These are phyloP conservation scores for Erodium trifolium DNA, from an alignment of 441 rosid genomes.

Conservation along the genomic window DNA sequence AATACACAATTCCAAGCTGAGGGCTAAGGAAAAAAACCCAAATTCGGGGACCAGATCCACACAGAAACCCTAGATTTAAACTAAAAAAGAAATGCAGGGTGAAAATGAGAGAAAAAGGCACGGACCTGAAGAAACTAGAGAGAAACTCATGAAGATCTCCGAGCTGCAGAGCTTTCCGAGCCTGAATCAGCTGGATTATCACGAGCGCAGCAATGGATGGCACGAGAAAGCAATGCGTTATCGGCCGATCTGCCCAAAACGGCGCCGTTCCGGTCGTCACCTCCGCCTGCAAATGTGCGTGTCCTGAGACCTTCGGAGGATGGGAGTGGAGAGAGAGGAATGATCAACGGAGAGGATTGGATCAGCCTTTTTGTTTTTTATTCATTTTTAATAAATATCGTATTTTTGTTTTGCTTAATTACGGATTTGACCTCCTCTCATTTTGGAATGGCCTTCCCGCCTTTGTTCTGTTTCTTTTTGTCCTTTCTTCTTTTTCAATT, in stretches of 20 bases:
- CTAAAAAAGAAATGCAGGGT: neutral
- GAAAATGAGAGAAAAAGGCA: neutral
- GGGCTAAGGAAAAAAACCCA: neutral
- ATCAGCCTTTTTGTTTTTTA: neutral
- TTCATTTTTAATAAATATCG: neutral
- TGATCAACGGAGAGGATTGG: constrained; percentile 3
- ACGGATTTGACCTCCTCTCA: neutral
- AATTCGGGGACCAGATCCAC: neutral
- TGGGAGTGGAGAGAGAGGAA: neutral
- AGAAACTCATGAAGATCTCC: neutral
- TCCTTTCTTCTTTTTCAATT: neutral
- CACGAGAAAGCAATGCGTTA: neutral
- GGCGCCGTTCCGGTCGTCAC: constrained; percentile 2
- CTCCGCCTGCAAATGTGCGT: neutral
- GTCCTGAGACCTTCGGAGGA: neutral
- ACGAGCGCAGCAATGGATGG: neutral
- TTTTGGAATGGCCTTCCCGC: constrained; percentile 6
- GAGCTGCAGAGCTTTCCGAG: constrained; percentile 4
- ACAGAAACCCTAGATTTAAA: neutral
- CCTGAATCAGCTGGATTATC: neutral
- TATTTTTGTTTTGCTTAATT: neutral
- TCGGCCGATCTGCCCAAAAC: neutral
- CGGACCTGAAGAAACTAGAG: neutral
- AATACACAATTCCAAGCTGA: too few relatives aligned
- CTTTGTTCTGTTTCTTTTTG: neutral